Evolutionary conservation across 2,329 filamentous ascomycete species (phyloP).

Genomic region (Thermothelomyces thermophilus): DNA sequence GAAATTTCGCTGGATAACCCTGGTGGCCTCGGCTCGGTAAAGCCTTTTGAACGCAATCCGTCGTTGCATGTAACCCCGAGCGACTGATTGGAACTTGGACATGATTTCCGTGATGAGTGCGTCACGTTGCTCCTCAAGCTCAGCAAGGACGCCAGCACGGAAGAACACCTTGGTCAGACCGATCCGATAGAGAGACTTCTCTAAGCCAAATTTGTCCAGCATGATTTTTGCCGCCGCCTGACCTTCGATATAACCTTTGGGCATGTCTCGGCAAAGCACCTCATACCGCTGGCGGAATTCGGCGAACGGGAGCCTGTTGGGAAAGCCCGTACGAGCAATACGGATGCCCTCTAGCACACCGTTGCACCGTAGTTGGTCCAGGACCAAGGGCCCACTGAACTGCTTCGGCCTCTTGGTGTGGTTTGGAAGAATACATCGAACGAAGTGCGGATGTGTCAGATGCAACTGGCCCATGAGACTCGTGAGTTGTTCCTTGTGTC

Average conservation of each 20-base stretch:
- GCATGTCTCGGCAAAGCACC: slow-evolving; percentile 82
- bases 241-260: slow-evolving; percentile 84
- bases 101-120: slow-evolving; percentile 90
- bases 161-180: slow-evolving; percentile 98
- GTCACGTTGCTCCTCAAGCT: slow-evolving; percentile 93
- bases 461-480: slow-evolving; percentile 90
- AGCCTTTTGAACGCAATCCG: slow-evolving; percentile 86
- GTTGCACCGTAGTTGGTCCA: slow-evolving; percentile 96
- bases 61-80: slow-evolving; percentile 82
- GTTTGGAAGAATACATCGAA: slow-evolving; percentile 94
- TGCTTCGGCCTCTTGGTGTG: slow-evolving; percentile 96
- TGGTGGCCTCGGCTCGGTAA: slow-evolving; percentile 88
- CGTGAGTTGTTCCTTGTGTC: slow-evolving; percentile 98
- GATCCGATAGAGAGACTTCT: slow-evolving; percentile 81
- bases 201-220: slow-evolving; percentile 80
- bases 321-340: slow-evolving; percentile 94
- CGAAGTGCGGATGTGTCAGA: slow-evolving; percentile 95
- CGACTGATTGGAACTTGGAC: slow-evolving; percentile 84
- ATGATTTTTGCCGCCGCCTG: slow-evolving; percentile 80
- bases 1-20: slow-evolving; percentile 93
- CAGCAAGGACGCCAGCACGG: slow-evolving; percentile 87
- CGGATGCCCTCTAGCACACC: slow-evolving; percentile 98
- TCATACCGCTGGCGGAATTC: slow-evolving; percentile 96
- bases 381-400: slow-evolving; percentile 82
- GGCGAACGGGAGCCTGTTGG: slow-evolving; percentile 82